A percentile compares a stretch with the other conserved stretches of the same genome.
Conservation (phyloP, 805 yeast species). For the Lipomyces kockii region DNA sequence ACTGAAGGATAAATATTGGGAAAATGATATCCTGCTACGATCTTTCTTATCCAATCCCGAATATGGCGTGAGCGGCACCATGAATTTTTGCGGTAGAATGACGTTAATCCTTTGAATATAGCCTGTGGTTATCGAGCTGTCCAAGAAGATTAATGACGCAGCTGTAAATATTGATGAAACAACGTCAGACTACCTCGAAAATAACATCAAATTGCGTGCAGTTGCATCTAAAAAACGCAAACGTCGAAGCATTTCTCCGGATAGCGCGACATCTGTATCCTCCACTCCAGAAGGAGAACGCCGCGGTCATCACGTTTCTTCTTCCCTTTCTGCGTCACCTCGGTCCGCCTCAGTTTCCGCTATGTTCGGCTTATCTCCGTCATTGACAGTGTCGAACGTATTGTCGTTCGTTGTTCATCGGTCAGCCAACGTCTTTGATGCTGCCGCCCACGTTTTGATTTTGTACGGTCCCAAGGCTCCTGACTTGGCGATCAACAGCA, state of each 20-base stretch:
- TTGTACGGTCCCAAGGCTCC: slow-evolving; percentile 21
- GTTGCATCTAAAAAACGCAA: slow-evolving; percentile 8
- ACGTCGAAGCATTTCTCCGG: slow-evolving; percentile 1
- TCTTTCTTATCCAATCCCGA: slow-evolving; percentile 16
- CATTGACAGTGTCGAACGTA: slow-evolving; percentile 10
- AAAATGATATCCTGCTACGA: slow-evolving; percentile 11
- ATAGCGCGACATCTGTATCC: slow-evolving; percentile 2
- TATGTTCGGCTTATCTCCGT: neutral
- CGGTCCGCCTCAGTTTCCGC: slow-evolving; percentile 1
- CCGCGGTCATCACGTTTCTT: neutral
- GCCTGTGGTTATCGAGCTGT: slow-evolving; percentile 16
- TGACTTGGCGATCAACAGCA: slow-evolving; percentile 4
- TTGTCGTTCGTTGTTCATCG: neutral
- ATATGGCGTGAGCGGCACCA: slow-evolving; percentile 22
- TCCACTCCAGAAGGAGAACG: neutral
- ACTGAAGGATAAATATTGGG: slow-evolving; percentile 20
- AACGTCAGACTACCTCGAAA: slow-evolving; percentile 2
- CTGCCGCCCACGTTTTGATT: slow-evolving; percentile 24
- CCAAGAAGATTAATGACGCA: slow-evolving; percentile 11
- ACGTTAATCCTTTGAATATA: neutral
- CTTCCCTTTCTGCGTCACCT: neutral
- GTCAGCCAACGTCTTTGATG: slow-evolving; percentile 10
- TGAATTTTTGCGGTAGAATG: neutral
- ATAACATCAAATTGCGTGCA: slow-evolving; percentile 1
- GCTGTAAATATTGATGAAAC: slow-evolving; percentile 4